Evolutionary conservation across 2,329 filamentous ascomycete species (phyloP).

Genomic region (Myriangium duriaei): DNA sequence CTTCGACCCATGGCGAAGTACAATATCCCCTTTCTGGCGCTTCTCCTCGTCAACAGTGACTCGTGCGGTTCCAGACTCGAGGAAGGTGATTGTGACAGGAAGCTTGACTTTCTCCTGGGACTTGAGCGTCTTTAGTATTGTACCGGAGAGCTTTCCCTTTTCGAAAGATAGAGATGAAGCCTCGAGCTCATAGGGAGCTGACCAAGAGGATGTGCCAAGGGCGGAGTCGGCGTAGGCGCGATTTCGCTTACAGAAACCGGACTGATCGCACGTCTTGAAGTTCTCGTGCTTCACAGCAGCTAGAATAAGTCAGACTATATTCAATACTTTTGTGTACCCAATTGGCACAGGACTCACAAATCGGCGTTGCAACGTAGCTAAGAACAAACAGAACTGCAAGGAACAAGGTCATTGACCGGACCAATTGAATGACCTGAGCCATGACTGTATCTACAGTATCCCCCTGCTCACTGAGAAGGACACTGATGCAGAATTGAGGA

Average conservation of each 20-base stretch:
- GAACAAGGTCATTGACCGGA: conserved; percentile 5
- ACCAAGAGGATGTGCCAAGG: conserved; percentile 54
- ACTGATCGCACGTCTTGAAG: conserved; percentile 93
- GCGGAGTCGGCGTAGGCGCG: conserved; percentile 75
- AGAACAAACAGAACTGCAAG: conserved; percentile 20
- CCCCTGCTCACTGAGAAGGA: too few relatives aligned
- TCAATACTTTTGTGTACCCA: background rate
- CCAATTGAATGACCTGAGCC: background rate
- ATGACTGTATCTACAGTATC: too few relatives aligned
- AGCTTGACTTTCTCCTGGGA: conserved; percentile 57
- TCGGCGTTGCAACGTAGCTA: conserved; percentile 22
- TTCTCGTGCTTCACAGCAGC: conserved; percentile 86
- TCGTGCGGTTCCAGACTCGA: conserved; percentile 77
- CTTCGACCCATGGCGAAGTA: conserved; percentile 71
- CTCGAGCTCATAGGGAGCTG: conserved; percentile 67
- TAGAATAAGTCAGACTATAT: conserved; percentile 25
- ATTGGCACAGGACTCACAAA: conserved; percentile 19
- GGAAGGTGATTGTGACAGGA: conserved; percentile 75
- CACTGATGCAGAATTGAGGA: too few relatives aligned
- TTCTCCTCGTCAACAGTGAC: conserved; percentile 87
- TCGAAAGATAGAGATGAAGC: conserved; percentile 61
- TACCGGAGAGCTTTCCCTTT: conserved; percentile 66
- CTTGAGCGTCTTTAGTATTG: conserved; percentile 67
- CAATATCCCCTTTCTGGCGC: conserved; percentile 76
- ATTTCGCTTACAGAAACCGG: conserved; percentile 95